Conservation (phyloP, 257 asterid genomes). For the Misopates orontium region DNA sequence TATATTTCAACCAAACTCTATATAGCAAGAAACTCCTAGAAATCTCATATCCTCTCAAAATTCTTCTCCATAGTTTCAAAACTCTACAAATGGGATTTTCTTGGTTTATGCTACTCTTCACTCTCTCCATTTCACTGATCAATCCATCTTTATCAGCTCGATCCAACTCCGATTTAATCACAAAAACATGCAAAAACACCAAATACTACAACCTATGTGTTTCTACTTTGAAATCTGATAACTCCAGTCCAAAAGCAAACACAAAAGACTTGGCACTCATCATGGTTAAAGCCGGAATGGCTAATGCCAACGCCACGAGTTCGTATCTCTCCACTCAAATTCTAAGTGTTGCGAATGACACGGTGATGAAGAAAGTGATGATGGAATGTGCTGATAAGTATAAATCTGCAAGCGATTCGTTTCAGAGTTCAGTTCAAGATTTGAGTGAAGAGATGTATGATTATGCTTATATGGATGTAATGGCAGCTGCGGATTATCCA, state of each 20-base stretch:
- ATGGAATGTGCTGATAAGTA: slow-evolving; percentile 72
- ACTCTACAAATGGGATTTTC: slow-evolving; percentile 26
- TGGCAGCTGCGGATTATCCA: slow-evolving; percentile 91
- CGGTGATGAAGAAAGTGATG: slow-evolving; percentile 44
- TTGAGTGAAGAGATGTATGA: slow-evolving; percentile 60
- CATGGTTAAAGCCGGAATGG: slow-evolving; percentile 50
- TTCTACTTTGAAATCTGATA: slow-evolving; percentile 62
- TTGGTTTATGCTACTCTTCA: slow-evolving; percentile 28
- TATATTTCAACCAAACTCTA: not conserved
- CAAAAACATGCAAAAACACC: slow-evolving; percentile 68
- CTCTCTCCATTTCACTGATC: slow-evolving; percentile 29
- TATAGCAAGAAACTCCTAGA: not conserved
- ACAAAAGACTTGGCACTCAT: slow-evolving; percentile 66
- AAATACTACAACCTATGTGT: slow-evolving; percentile 74
- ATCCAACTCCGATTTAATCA: slow-evolving; percentile 47
- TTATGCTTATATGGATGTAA: slow-evolving; percentile 80
- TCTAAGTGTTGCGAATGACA: slow-evolving; percentile 30
- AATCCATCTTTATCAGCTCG: slow-evolving; percentile 21
- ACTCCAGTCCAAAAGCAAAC: slow-evolving; percentile 56
- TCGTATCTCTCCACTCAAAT: slow-evolving; percentile 51
- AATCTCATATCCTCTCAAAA: not conserved
- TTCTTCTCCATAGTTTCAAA: not conserved
- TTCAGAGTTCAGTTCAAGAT: slow-evolving; percentile 52
- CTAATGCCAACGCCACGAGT: slow-evolving; percentile 72
- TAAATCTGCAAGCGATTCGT: slow-evolving; percentile 59